A percentile compares a stretch with the other conserved stretches of the same genome.
Conservation (phyloP, 2,329 filamentous ascomycete genomes). For the Epichloe baconii region DNA sequence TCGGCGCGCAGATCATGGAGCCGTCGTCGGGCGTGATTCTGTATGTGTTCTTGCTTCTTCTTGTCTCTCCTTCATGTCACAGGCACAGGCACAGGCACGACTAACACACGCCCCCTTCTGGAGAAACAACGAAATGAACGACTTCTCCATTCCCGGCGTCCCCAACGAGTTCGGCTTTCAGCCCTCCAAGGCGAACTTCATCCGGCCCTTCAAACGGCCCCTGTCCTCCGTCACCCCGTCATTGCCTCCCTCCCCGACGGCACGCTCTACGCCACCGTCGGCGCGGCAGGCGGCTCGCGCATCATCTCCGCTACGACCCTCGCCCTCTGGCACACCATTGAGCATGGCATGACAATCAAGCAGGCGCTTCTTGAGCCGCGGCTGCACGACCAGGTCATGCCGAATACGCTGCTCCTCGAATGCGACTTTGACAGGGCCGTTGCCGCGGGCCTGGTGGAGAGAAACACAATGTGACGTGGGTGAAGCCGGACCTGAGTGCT, state of each 20-base stretch:
- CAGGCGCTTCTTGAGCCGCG: constrained; percentile 54
- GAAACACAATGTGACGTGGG: constrained; percentile 61
- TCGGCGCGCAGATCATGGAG: constrained; percentile 67
- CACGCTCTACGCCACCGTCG: constrained; percentile 54
- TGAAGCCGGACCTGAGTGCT: constrained; percentile 48
- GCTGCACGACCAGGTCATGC: constrained; percentile 72
- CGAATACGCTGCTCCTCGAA: constrained; percentile 57
- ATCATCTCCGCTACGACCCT: constrained; percentile 75
- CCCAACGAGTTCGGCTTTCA: constrained; percentile 77
- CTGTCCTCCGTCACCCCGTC: constrained; percentile 67
- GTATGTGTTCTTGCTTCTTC: constrained; percentile 12
- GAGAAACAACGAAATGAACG: constrained; percentile 54
- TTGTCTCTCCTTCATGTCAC: background rate
- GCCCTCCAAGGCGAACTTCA: constrained; percentile 68
- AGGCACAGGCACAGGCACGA: background rate
- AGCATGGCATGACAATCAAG: constrained; percentile 43
- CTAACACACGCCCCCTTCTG: background rate
- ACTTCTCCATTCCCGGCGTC: constrained; percentile 72
- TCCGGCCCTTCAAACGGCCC: constrained; percentile 68
- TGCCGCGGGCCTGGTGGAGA: constrained; percentile 45
- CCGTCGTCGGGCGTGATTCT: constrained; percentile 74
- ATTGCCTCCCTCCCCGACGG: constrained; percentile 55
- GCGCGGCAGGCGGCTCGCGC: constrained; percentile 67
- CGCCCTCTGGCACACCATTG: constrained; percentile 59
- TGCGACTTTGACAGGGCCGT: constrained; percentile 52